Evolutionary conservation across 106 monocot genomes (phyloP), one percentile per base, ranked within the genome.

Genomic region (Ottelia alismoides): DNA sequence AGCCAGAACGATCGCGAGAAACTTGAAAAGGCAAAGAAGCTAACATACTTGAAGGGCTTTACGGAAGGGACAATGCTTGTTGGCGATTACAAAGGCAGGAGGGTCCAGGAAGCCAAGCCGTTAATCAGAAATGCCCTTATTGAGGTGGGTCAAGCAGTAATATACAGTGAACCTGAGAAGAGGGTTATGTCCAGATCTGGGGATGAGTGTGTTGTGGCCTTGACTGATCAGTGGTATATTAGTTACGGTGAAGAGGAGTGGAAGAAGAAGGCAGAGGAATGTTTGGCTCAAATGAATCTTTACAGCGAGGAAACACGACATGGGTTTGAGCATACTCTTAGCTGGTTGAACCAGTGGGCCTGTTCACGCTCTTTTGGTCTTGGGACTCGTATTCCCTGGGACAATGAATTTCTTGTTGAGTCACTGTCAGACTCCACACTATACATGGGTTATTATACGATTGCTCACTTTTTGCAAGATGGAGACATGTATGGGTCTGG

Each of bases 331-430:
- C 87, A 92, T 55, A 92, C 92, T 22, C 30, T 92, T 61, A 62
- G 83, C 58, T 92, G 92, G 92, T 57, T 92, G 61, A 92, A 87
- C 69, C 92, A 92, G 67, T 92, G 92, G 92, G 92, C 92, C n/a
- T 92, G 92, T 52, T 92, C 92, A 19, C 70, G 92, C 12, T 92
- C 92, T 30, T 92, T 87, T 70, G 92, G 92, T n/a, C 83, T 92
- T 35, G 92, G 92, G 28, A 92, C 92, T 43, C 74, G 70, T 24
- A 68, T 92, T 65, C 92, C 92, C 1, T 92, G 92, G 92, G 92
- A 92, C 30, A 83, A 83, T 43, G 75, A 92, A 16, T 92, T 87
- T 58, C 71, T 92, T 32, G 92, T 92, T 0, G 92, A 92, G 59
- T 92, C 87, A 30, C 80, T 92, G 40, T 92, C 92, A 58, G 92